A percentile compares a stretch with the other conserved stretches of the same genome.
phyloP scores from a whole-genome alignment of 2,329 filamentous ascomycete species.

The Lecanosticta acicola region DNA sequence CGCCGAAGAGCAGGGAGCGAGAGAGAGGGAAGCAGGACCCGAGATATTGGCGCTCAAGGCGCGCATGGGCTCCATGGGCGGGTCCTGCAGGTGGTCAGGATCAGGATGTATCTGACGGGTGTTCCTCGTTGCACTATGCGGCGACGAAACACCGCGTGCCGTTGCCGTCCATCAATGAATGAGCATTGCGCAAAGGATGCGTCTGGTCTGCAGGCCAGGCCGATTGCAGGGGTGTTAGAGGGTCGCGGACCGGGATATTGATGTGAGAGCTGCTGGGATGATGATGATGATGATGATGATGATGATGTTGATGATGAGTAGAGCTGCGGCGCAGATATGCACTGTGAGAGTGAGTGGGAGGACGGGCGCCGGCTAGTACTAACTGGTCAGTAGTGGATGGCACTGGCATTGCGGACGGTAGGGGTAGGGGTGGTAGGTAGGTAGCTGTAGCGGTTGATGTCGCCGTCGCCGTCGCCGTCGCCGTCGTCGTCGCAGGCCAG shows the following conservation, averaged over 20 bases:
- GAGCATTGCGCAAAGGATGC: constrained; percentile 20
- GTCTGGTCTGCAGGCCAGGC: constrained; percentile 14
- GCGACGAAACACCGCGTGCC: constrained; percentile 14
- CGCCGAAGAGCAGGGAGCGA: constrained; percentile 8
- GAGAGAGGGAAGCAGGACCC: constrained; percentile 19
- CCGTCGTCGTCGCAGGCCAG: too few relatives aligned
- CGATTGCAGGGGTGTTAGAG: constrained; percentile 12
- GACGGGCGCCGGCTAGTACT: too few relatives aligned
- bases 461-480: too few relatives aligned
- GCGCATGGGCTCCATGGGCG: constrained; percentile 17
- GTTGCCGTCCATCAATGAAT: too few relatives aligned
- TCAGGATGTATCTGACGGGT: constrained; percentile 18
- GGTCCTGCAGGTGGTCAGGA: constrained; percentile 22
- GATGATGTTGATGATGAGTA: constrained; percentile 17
- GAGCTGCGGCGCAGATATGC: too few relatives aligned
- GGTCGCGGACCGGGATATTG: background rate
- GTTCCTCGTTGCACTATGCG: constrained; percentile 22
- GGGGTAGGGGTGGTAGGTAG: too few relatives aligned
- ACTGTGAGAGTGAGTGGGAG: too few relatives aligned
- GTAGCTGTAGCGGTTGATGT: too few relatives aligned
- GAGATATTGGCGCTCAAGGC: constrained; percentile 19
- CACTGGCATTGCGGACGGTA: too few relatives aligned
- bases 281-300: too few relatives aligned
- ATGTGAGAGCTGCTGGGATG: too few relatives aligned
- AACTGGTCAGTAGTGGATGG: too few relatives aligned